Base-by-base conservation (phyloP, 768 basidiomycete genomes). In the Neoboletus brunneissimus region DNA sequence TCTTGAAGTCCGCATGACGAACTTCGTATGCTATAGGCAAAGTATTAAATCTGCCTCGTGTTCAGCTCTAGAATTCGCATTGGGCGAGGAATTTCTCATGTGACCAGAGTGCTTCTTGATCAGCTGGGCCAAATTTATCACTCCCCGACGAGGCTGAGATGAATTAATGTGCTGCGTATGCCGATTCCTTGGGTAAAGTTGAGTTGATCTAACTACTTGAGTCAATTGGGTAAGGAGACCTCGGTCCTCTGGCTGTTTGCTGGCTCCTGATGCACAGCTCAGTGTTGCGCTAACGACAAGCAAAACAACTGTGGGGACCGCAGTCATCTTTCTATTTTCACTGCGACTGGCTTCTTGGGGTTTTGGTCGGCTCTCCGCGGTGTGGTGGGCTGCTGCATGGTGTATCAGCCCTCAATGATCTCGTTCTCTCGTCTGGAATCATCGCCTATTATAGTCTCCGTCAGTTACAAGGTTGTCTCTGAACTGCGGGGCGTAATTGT, bases 301-400 rank as follows among this genome's bases (percentile, higher is more conserved):
- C 31, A 55, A 34, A 46, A 47, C 38, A 34, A 22, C 43, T 18
- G 29, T 20, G 20, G 49, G 22, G 50, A 41, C 47, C 37, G 47
- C 32, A 27, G 44, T 48, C 37, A 41, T 55, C n/a, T 34, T 53
- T 65, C 58, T 53, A 55, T 66, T 49, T 54, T 56, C 57, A 46
- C 41, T 32, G 20, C 37, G 34, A 48, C 45, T 46, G 31, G 47
- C 47, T 57, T 66, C 61, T 57, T 60, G 62, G 57, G 63, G 48
- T 32, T 50, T 56, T 60, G 23, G 51, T 58, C 63, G 63, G 63
- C 53, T 53, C 40, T 68, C 67, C 67, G 67, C 60, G 67, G 68
- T 54, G 43, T 43, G 38, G 42, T 51, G 20, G 23, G 56, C 20
- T 52, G 31, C 22, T 57, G 56, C 45, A 32, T 50, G 38, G 31